Percentiles rank a stretch among this genome's conserved stretches.
These are phyloP conservation scores for Apiotrichum brassicae DNA, from an alignment of 1,284 basidiomycete species.

Conservation along the genomic window DNA sequence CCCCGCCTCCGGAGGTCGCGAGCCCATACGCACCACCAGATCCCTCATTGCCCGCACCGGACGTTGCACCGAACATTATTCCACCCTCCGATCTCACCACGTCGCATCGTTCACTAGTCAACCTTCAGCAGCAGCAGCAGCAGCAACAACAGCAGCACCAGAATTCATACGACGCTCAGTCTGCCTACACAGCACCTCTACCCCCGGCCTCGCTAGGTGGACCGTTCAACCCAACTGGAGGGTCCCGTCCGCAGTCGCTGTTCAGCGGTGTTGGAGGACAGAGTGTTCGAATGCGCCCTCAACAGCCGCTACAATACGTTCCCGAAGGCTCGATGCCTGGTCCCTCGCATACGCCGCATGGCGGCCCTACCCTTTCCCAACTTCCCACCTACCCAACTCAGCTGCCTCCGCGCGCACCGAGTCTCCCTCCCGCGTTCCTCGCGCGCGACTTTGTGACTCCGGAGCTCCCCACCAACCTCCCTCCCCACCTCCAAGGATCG, in stretches of 20 bases:
- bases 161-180: neutral
- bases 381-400: neutral
- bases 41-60: constrained; percentile 36
- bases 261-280: constrained; percentile 8
- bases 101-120: constrained; percentile 36
- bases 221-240: neutral
- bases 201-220: neutral
- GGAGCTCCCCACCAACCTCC: constrained; percentile 12
- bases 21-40: constrained; percentile 31
- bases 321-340: constrained; percentile 4
- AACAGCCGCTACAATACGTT: constrained; percentile 2
- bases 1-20: constrained; percentile 18
- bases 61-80: constrained; percentile 37
- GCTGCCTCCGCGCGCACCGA: constrained; percentile 3
- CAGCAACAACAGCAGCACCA: neutral
- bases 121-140: constrained; percentile 14
- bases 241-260: constrained; percentile 8
- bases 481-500: constrained; percentile 7
- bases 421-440: constrained; percentile 3
- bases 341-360: neutral
- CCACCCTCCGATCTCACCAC: constrained; percentile 36
- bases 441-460: constrained; percentile 28
- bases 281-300: constrained; percentile 1
- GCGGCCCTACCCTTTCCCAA: neutral
- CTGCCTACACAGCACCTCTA: neutral